These are phyloP conservation scores for Suillus brevipes DNA, from an alignment of 768 basidiomycete species.

Conservation along the genomic window DNA sequence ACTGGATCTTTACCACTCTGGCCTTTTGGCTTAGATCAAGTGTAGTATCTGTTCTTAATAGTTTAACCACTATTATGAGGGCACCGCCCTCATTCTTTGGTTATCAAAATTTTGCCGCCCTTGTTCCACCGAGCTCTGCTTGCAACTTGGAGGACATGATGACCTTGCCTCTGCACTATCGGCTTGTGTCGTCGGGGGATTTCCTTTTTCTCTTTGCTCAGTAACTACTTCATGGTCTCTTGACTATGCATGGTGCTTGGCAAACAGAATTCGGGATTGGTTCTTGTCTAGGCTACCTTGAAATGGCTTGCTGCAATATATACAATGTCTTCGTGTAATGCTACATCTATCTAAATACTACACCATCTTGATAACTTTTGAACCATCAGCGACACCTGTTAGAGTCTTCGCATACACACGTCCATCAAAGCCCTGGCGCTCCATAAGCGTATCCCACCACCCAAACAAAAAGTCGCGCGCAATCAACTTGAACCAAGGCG, in stretches of 20 bases:
- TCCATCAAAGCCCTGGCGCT: conserved; percentile 56
- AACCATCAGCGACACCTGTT: conserved; percentile 65
- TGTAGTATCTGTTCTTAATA: conserved; percentile 83
- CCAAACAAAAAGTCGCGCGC: conserved; percentile 95
- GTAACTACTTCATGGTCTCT: neutral
- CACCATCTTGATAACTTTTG: conserved; percentile 70
- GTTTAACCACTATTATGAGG: conserved; percentile 62
- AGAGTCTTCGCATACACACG: conserved; percentile 52
- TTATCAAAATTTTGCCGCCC: conserved; percentile 58
- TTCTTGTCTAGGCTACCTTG: too few relatives aligned
- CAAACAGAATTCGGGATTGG: neutral
- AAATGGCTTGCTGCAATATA: too few relatives aligned
- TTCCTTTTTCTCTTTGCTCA: neutral
- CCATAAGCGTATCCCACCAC: conserved; percentile 94
- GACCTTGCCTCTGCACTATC: conserved; percentile 39
- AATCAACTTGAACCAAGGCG: conserved; percentile 99
- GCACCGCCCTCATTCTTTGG: conserved; percentile 48
- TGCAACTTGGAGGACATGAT: conserved; percentile 41
- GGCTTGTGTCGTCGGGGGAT: conserved; percentile 68
- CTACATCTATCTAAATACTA: conserved; percentile 17
- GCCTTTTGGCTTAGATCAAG: conserved; percentile 53
- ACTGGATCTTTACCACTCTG: conserved; percentile 35
- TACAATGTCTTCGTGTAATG: too few relatives aligned
- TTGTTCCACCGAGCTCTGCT: conserved; percentile 42
- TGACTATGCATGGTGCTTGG: neutral